phyloP scores from a whole-genome alignment of 2,329 filamentous ascomycete species.

The Colletotrichum euphorbiae region DNA sequence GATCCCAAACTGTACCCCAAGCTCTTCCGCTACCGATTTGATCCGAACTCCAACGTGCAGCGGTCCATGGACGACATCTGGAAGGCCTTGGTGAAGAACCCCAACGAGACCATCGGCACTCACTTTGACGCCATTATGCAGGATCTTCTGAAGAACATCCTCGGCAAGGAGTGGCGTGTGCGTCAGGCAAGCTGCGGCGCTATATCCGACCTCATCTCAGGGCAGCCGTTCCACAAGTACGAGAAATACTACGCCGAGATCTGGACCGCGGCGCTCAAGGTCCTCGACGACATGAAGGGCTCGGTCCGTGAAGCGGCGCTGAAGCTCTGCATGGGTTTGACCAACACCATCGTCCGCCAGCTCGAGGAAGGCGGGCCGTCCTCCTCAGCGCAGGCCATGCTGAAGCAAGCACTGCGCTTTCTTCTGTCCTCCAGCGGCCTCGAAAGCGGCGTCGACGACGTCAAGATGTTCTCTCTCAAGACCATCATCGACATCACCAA shows the following conservation, averaged over 20 bases:
- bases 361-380: slow-evolving; percentile 81
- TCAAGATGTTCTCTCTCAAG: slow-evolving; percentile 83
- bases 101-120: slow-evolving; percentile 77
- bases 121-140: slow-evolving; percentile 92
- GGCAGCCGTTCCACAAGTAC: slow-evolving; percentile 80
- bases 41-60: slow-evolving; percentile 93
- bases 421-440: slow-evolving; percentile 88
- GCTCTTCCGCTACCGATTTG: slow-evolving; percentile 92
- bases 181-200: slow-evolving; percentile 93
- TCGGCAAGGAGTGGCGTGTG: slow-evolving; percentile 93
- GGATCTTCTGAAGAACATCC: slow-evolving; percentile 85
- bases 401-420: slow-evolving; percentile 90
- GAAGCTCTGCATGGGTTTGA: slow-evolving; percentile 84
- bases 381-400: slow-evolving; percentile 80
- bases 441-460: slow-evolving; percentile 88
- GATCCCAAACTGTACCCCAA: slow-evolving; percentile 97
- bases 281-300: slow-evolving; percentile 95
- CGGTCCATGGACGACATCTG: slow-evolving; percentile 98
- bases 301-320: slow-evolving; percentile 86
- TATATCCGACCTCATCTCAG: slow-evolving; percentile 87
- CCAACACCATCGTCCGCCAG: slow-evolving; percentile 85
- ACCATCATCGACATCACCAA: slow-evolving; percentile 92
- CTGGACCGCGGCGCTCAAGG: slow-evolving; percentile 87
- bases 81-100: slow-evolving; percentile 94
- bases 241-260: slow-evolving; percentile 87